Evolutionary conservation across 352 stramenopile species (phyloP), one percentile per base, ranked within the genome.

Genomic region (Phytophthora colocasiae): DNA sequence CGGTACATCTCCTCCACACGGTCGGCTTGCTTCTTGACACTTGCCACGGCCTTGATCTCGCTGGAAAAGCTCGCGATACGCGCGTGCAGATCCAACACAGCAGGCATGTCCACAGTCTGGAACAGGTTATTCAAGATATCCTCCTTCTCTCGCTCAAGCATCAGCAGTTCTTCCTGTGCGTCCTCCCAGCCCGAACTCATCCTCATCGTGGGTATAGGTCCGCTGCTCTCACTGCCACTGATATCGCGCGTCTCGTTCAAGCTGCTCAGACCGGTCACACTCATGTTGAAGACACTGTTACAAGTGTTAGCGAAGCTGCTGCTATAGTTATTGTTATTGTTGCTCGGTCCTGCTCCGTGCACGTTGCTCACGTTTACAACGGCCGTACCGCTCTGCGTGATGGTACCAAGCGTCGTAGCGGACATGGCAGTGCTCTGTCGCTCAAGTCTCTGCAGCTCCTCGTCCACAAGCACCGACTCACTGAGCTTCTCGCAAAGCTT

Each of bases 31-130:
- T 91, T 91, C 54, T 85, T 75, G 3, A 91, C 83, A 50, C 77
- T 90, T 44, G 90, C 73, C 31, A 85, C 83, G 0, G 87, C 87
- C 58, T 92, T 89, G 62, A 92, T 90, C 63, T 96, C 87, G 4
- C 84, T 91, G 4, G 81, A 81, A 53, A 84, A 91, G 39, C 90
- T 78, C 5, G 84, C 80, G 53, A 96, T 83, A 22, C 85, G 83
- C 19, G 84, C 66, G 59, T 96, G 81, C 19, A 96, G 56, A 34
- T 91, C 82, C 55, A 92, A 72, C 17, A 86, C 83, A 10, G 89
- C 81, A 7, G 87, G 81, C 57, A 87, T 80, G 3, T 83, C 78
- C 11, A 86, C 73, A 0, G 80, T 57, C 46, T 77, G 75, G 45
- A 93, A 87, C 5, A 93, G 46, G 53, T 87, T 85, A 53, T 71